Base-by-base conservation (phyloP, 139 green algal species). In the Nannochloris sp. region DNA sequence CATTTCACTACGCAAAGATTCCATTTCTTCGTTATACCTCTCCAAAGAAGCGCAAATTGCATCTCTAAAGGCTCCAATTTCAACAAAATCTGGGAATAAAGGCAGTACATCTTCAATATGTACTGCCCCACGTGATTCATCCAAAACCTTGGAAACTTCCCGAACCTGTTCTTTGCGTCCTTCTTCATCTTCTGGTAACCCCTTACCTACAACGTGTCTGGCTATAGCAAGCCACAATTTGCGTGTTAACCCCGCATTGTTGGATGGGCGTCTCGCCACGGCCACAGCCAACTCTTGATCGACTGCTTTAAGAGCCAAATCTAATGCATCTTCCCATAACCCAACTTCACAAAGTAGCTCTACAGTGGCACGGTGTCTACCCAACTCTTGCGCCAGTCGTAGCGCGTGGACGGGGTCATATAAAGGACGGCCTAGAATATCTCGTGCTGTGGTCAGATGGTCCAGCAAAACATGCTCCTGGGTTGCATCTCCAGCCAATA, bases 41-140 rank as follows among this genome's bases (percentile, higher is more conserved):
- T 96, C 83, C 59, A 97, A 75, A 23, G 79, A 87, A 54, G 80
- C 65, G 68, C 87, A 90, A 64, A 96, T 89, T 51, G 86, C 82
- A 6, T 86, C 86, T 72, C 96, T 94, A 80, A 98, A 98, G 64
- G 88, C 82, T 54, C 95, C 92, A 25, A 98, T 97, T 35, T 89
- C 80, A 25, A 92, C 86, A 81, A 97, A 97, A 67, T 96, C 89
- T 1, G 92, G 93, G 74, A 98, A 98, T 56, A 98, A 89, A 0
- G 92, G 92, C 39, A 98, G 80, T 33, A 98, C 82, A 82, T 98
- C 92, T 70, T 98, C 92, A 25, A 97, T 92, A 61, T 89, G 86
- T 3, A 98, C 71, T 61, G 90, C 67, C 2, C 91, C 92, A 25
- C 76, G 74, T 10, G 83, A 75, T 32, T 89, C 82, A 10, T 83